phyloP scores from a whole-genome alignment of 805 yeast species.

The Saccharomycopsis malanga region DNA sequence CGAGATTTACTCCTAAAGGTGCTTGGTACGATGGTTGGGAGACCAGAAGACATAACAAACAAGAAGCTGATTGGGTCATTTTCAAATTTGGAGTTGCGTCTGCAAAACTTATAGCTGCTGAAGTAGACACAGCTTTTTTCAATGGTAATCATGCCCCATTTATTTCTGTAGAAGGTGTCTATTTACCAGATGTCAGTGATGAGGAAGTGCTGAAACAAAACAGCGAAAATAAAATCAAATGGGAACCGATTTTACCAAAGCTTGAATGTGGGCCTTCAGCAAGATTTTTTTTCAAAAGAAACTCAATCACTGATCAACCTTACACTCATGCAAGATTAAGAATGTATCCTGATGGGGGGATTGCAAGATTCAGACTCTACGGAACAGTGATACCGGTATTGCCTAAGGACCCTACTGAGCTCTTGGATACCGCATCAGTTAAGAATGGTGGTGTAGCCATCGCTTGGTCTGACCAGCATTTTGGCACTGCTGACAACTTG shows the following conservation, averaged over 20 bases:
- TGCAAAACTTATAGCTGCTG: slow-evolving; percentile 75
- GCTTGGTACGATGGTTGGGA: slow-evolving; percentile 99
- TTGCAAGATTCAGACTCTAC: slow-evolving; percentile 86
- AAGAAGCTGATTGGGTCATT: slow-evolving; percentile 81
- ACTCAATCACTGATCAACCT: slow-evolving; percentile 45
- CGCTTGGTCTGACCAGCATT: slow-evolving; percentile 83
- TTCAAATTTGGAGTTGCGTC: slow-evolving; percentile 76
- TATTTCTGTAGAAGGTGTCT: slow-evolving; percentile 70
- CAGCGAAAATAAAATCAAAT: slow-evolving; percentile 34
- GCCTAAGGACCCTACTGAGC: slow-evolving; percentile 39
- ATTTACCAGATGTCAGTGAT: slow-evolving; percentile 25
- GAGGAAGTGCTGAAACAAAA: slow-evolving; percentile 28
- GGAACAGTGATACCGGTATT: slow-evolving; percentile 75
- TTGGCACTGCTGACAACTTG: slow-evolving; percentile 85
- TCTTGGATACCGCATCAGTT: slow-evolving; percentile 73
- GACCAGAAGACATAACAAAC: slow-evolving; percentile 86
- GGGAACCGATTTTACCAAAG: slow-evolving; percentile 68
- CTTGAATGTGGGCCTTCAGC: slow-evolving; percentile 85
- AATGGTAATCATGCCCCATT: slow-evolving; percentile 93
- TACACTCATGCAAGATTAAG: slow-evolving; percentile 77
- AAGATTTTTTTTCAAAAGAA: slow-evolving; percentile 71
- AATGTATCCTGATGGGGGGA: slow-evolving; percentile 98
- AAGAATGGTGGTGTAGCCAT: slow-evolving; percentile 86
- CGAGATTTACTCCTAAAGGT: slow-evolving; percentile 74
- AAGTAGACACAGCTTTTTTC: slow-evolving; percentile 90